Base-by-base conservation (phyloP, 805 yeast species). In the Metschnikowia rubicola region DNA sequence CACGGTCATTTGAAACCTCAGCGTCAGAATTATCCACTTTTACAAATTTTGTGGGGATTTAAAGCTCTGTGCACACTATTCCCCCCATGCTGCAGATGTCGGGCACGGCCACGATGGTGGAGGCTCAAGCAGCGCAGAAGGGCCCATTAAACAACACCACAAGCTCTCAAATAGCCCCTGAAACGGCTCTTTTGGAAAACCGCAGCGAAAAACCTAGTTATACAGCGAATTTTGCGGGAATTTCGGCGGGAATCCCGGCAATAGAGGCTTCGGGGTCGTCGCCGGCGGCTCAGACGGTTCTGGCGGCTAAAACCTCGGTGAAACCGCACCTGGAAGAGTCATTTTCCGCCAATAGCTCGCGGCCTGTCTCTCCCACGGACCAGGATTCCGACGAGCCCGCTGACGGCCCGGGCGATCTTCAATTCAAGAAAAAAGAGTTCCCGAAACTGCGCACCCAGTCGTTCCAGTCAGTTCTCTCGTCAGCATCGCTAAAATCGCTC, bases 401-500 rank as follows among this genome's bases (percentile, higher is more conserved):
- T 35, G 53, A 50, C 10, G 32, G 36, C 30, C 30, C 51, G 13
- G 44, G 56, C 15, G 63, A 60, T 43, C 56, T 68, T 36, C 51
- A 54, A 43, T 73, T 73, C 61, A 66, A 66, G 45, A 73, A 72
- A 60, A 68, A 70, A 47, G 69, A 68, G 46, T 63, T 70, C 28
- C 59, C 56, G 35, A 62, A 63, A 36, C 58, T 67, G 12, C 60
- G 77, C 32, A 66, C 76, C 1, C 76, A 71, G 54, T 69, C 73
- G 41, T 68, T 71, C 50, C 77, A 73, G 52, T 66, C 71, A 36
- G 77, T 73, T 26, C 63, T 73, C 35, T 70, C 75, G 31, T 66
- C 74, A 7, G 77, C 75, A 3, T 71, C 76, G 4, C 58, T 72
- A 39, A 70, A 68, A 50, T 65, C 71, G 32, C 55, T 72, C 35